Evolutionary conservation across 306 rosid species (phyloP), one percentile per base, ranked within the genome.

Genomic region (Pueraria montana): DNA sequence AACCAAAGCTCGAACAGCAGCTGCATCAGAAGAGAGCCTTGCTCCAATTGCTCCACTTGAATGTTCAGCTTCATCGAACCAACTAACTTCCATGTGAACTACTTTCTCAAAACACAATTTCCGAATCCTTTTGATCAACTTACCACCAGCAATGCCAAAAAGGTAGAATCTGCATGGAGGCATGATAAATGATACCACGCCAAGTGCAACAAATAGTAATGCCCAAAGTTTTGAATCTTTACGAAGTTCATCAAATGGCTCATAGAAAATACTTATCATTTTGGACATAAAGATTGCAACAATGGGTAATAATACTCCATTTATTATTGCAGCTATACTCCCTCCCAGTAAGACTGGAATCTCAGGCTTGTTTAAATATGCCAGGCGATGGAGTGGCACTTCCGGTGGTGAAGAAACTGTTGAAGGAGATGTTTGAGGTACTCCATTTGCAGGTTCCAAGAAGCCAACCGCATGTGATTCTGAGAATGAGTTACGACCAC

Each of bases 361-460:
- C 88, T 95, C 98, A 13, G 97, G 97, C 87, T 86, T 95, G 89
- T 93, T 95, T 48, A 93, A 89, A 84, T 72, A 78, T 5, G 97
- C 97, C 52, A 95, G 90, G 52, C 92, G 91, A 58, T 32, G 24
- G 18, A 93, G 89, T 27, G 97, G 84, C 40, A 93, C 95, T 73
- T 88, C 72, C 12, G 85, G 84, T 27, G 11, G 80, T 86, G 86
- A 81, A 72, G 89, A 45, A 66, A 64, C 43, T 18, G 43, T 52
- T 55, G 86, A 58, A 72, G 80, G 46, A 27, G 77, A 61, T 76
- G 61, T 69, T 46, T 85, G 85, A 20, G 83, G 49, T 50, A n/a
- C 88, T 24, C 61, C 82, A 38, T 72, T 48, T 32, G 63, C 79
- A 23, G 56, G 68, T 81, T 90, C 92, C 58, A 67, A 76, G 76